Evolutionary conservation across 148 eudicot species (phyloP), one percentile per base, ranked within the genome.

Genomic region (Vaccinium corymbosum): DNA sequence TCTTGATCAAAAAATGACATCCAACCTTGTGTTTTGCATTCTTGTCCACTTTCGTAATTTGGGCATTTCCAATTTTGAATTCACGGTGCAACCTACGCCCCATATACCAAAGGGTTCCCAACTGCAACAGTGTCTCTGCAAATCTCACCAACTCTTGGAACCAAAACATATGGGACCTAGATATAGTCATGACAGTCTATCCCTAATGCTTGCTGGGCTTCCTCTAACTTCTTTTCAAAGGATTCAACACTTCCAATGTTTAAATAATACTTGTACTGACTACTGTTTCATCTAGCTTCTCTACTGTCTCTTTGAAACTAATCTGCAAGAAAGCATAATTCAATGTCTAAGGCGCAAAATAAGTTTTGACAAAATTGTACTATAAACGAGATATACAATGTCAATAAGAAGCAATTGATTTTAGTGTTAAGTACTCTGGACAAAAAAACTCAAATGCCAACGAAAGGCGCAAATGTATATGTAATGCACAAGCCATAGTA

Each of bases 171-270:
- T 94, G 96, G 78, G 89, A 84, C 61, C 83, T 80, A 86, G 93
- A 94, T 22, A 86, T 85, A 85, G 81, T 94, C 93, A 86, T 92
- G 98, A 81, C 91, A 50, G 84, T 94, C 96, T 20, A 93, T 87
- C 35, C 96, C 93, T 76, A 94, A 85, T 73, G 92, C 89, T 88
- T 92, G 92, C 82, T 94, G 96, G 68, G 94, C 98, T 90, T 93
- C 98, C 85, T 94, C 98, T 88, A 94, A 61, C 90, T 93, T 94
- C 84, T 94, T 96, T 84, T 94, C 98, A 90, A 94, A 94, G 46
- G 94, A 89, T 77, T 94, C 96, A 59, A 93, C 91, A 87, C 94
- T 94, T 77, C 96, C 96, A 82, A 94, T 91, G 74, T 90, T 93
- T 81, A 94, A 92, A 84, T 87, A 93, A 80, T 92, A 95, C 80